Percentiles rank a stretch among this genome's conserved stretches.
phyloP scores from a whole-genome alignment of 495 filamentous ascomycete genomes.

The Amorphotheca resinae region DNA sequence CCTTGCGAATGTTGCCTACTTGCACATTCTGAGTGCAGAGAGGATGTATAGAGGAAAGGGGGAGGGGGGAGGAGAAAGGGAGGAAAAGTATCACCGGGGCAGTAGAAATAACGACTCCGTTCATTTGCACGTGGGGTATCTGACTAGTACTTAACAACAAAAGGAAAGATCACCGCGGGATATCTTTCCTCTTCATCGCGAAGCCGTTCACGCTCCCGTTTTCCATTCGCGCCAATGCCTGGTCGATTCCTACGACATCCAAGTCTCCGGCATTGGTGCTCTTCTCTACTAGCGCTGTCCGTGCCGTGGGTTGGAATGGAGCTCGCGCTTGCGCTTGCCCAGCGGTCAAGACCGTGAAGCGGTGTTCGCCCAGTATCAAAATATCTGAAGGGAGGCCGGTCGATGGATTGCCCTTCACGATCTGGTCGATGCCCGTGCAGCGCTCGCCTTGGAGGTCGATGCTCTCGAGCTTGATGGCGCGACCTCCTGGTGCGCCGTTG shows the following conservation, averaged over 20 bases:
- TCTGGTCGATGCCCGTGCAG: slow-evolving; percentile 44
- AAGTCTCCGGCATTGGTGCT: slow-evolving; percentile 31
- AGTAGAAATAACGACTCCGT: neutral
- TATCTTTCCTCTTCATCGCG: slow-evolving; percentile 6
- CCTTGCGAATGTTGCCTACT: slow-evolving; percentile 28
- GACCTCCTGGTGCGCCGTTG: slow-evolving; percentile 33
- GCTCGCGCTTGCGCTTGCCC: slow-evolving; percentile 3
- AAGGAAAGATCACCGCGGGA: slow-evolving; percentile 4
- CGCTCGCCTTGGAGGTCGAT: slow-evolving; percentile 53
- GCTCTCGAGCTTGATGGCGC: slow-evolving; percentile 35
- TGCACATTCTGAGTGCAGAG: neutral
- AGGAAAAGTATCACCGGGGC: neutral
- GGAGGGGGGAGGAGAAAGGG: neutral
- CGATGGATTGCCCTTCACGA: slow-evolving; percentile 23
- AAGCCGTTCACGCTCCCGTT: slow-evolving; percentile 7
- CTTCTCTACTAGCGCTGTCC: slow-evolving; percentile 33
- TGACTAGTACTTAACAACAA: neutral
- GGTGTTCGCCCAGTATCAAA: slow-evolving; percentile 51
- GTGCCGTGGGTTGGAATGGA: slow-evolving; percentile 12
- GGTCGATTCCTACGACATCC: slow-evolving; percentile 44
- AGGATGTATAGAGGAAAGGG: neutral
- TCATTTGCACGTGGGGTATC: slow-evolving; percentile 2
- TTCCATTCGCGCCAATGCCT: slow-evolving; percentile 23
- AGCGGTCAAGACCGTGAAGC: slow-evolving; percentile 23
- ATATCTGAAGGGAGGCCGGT: slow-evolving; percentile 38